Evolutionary conservation across 345 rosid genomes (phyloP), one percentile per base, ranked within the genome.

Genomic region (Gossypium ekmanianum): DNA sequence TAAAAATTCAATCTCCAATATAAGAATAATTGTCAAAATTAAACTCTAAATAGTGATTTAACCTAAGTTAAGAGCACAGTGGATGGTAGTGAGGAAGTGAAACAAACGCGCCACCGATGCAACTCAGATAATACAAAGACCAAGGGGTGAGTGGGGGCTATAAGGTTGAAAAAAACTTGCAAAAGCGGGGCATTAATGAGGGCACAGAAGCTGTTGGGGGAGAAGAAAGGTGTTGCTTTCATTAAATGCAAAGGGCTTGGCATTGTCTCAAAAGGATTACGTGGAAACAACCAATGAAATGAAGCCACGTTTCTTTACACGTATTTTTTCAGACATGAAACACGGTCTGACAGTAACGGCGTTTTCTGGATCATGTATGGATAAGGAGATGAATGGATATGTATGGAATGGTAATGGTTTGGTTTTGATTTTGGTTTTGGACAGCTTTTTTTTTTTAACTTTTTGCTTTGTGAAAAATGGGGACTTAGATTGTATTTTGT

Each of bases 201-300:
- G 41, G 7, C 41, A 5, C 41, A 34, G 41, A 34, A 34, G 41
- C 41, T 34, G 41, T 34, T 34, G 7, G 41, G 7, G 41, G 7
- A 5, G 41, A 5, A 34, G 41, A 34, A 34, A 34, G 7, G 41
- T 34, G 7, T 79, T 74, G 54, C 54, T 74, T 10, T 81, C 81
- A 81, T 81, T 83, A 51, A 83, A 83, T 74, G 85, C 80, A 0
- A 0, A 17, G 71, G 64, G 5, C 45, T 76, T 68, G 82, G 76
- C 72, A 0, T 61, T 57, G 75, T 52, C 70, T 52, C 13, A 0
- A 34, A 34, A 1, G 3, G 70, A 24, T 75, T 68, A 9, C 76
- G 63, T 75, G 71, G 34, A 62, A 2, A 11, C 41, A 0, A 2
- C 82, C 81, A 73, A 75, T 72, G 6, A 16, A 3, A 24, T 0